Conservation (phyloP, 2,329 filamentous ascomycete species). For the Cercospora zeina region DNA sequence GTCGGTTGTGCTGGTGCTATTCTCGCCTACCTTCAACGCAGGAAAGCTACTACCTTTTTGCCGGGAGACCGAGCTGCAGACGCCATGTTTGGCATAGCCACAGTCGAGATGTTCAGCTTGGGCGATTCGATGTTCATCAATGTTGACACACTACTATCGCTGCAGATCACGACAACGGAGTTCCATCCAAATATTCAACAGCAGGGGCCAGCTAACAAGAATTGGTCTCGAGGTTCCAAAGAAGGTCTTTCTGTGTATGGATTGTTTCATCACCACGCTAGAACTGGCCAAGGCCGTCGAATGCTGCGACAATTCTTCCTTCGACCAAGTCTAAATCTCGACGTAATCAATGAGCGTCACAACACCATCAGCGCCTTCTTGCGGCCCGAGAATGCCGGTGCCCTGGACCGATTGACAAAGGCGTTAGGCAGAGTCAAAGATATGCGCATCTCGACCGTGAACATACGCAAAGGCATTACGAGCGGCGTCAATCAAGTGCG, state of each 20-base stretch:
- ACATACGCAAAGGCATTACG: constrained; percentile 76
- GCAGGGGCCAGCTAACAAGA: constrained; percentile 64
- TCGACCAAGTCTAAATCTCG: constrained; percentile 69
- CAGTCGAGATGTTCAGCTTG: constrained; percentile 74
- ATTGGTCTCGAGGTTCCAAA: constrained; percentile 61
- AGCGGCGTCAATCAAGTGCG: constrained; percentile 56
- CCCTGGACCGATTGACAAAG: constrained; percentile 58
- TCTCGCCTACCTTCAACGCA: constrained; percentile 73
- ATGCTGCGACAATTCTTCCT: constrained; percentile 78
- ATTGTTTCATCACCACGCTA: constrained; percentile 71
- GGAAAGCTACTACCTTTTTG: constrained; percentile 62
- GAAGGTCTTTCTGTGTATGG: constrained; percentile 83
- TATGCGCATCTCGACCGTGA: constrained; percentile 66
- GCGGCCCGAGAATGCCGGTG: constrained; percentile 64
- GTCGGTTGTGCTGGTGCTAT: constrained; percentile 86
- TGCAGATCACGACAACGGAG: constrained; percentile 84
- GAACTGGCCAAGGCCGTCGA: constrained; percentile 74
- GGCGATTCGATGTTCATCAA: constrained; percentile 72
- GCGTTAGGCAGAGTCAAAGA: constrained; percentile 73
- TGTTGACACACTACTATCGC: constrained; percentile 72
- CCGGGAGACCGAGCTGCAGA: constrained; percentile 58
- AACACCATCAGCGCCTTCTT: constrained; percentile 67
- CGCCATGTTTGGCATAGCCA: constrained; percentile 60
- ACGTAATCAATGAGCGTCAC: constrained; percentile 70
- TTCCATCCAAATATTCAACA: constrained; percentile 79